phyloP scores from a whole-genome alignment of 2,329 filamentous ascomycete species.

The Talaromyces sp. region DNA sequence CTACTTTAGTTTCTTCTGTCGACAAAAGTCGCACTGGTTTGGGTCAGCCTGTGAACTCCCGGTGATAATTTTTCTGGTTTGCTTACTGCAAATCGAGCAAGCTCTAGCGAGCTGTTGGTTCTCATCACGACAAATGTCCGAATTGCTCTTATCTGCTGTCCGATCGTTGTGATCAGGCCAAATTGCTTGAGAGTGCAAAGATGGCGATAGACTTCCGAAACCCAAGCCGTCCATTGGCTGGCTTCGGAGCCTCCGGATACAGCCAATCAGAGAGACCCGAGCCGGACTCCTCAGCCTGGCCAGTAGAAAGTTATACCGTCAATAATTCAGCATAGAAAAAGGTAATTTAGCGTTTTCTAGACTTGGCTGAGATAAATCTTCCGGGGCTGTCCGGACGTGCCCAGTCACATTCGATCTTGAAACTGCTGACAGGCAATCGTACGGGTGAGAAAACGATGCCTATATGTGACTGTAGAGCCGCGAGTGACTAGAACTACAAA shows the following conservation, averaged over 20 bases:
- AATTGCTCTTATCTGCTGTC: background rate
- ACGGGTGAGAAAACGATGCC: too few species aligned
- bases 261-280: background rate
- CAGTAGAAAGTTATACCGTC: too few species aligned
- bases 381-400: background rate
- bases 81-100: background rate
- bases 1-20: constrained; percentile 12
- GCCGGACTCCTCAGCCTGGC: background rate
- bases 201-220: too few species aligned
- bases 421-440: background rate
- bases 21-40: constrained; percentile 9
- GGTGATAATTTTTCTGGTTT: background rate
- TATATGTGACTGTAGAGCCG: too few species aligned
- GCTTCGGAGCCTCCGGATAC: background rate
- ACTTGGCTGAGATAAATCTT: background rate
- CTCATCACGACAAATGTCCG: background rate
- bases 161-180: too few species aligned
- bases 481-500: too few species aligned
- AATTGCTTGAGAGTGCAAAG: too few species aligned
- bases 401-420: background rate
- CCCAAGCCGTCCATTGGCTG: background rate
- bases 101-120: background rate
- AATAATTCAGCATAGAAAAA: too few species aligned
- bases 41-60: background rate
- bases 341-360: too few species aligned